Conservation (phyloP, 192 early-diverging fungal genomes). For the Jimgerdemannia flammicorona region DNA sequence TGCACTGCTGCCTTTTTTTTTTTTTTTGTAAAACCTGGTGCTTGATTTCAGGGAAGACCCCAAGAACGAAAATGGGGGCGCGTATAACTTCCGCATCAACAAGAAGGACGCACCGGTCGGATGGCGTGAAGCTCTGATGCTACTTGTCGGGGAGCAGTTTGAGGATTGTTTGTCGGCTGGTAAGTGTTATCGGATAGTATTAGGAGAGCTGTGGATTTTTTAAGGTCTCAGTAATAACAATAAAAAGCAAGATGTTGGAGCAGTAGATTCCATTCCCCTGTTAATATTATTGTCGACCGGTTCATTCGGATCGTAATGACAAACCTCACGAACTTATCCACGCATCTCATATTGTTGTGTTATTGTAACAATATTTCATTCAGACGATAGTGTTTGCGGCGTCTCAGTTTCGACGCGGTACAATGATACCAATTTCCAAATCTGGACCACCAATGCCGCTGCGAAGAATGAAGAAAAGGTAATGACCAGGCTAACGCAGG, state of each 20-base stretch:
- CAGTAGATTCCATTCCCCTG: no score
- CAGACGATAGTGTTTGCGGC: constrained; percentile 16
- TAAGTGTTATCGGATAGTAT: no score
- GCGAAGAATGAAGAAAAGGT: constrained; percentile 8
- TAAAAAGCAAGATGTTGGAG: no score
- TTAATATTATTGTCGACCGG: no score
- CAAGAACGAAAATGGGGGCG: constrained; percentile 23
- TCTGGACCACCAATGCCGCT: constrained; percentile 10
- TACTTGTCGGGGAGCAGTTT: constrained; percentile 20
- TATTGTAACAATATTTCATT: no score
- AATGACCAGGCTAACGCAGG: neutral
- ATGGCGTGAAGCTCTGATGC: constrained; percentile 17
- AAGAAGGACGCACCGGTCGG: constrained; percentile 13
- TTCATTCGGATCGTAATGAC: no score
- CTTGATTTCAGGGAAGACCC: constrained; percentile 19
- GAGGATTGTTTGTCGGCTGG: constrained; percentile 8
- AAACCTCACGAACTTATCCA: no score
- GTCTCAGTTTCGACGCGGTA: constrained; percentile 22
- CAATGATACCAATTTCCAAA: constrained; percentile 18
- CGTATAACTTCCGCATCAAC: constrained; percentile 20
- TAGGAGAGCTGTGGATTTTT: no score
- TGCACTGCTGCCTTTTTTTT: no score
- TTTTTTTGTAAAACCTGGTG: no score
- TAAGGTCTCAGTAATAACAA: no score
- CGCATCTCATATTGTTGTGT: no score